Conservation (phyloP, 2,329 filamentous ascomycete species). For the Metarhizium album region DNA sequence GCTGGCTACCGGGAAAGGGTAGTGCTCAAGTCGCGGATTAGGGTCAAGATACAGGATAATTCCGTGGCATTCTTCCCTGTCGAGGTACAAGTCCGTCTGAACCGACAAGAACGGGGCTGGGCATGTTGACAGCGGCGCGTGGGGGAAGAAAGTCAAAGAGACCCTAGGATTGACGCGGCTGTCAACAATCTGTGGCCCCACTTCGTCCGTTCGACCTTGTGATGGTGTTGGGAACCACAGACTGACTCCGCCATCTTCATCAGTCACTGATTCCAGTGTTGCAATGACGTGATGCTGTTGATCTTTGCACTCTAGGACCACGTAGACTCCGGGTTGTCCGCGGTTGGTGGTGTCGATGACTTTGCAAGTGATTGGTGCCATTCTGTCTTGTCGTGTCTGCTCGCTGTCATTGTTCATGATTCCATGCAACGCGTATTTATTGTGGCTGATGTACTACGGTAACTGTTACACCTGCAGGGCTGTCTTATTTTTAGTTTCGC, state of each 20-base stretch:
- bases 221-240: not conserved
- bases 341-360: not conserved
- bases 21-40: not conserved
- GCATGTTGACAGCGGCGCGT: not conserved
- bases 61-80: not conserved
- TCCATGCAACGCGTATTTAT: not conserved
- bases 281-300: not conserved
- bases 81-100: not conserved
- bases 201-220: not conserved
- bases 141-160: not conserved
- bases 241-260: not conserved
- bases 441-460: too few species aligned
- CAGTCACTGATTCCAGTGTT: not conserved
- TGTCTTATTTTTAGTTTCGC: too few species aligned
- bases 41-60: not conserved
- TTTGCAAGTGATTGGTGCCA: conserved; percentile 4
- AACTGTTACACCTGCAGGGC: too few species aligned
- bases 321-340: not conserved
- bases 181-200: not conserved
- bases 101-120: not conserved
- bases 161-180: not conserved
- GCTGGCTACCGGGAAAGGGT: not conserved
- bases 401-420: not conserved
- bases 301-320: not conserved
- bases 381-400: not conserved